Evolutionary conservation across 768 basidiomycete species (phyloP), one percentile per base, ranked within the genome.

Genomic region (Leccinum obscurum): DNA sequence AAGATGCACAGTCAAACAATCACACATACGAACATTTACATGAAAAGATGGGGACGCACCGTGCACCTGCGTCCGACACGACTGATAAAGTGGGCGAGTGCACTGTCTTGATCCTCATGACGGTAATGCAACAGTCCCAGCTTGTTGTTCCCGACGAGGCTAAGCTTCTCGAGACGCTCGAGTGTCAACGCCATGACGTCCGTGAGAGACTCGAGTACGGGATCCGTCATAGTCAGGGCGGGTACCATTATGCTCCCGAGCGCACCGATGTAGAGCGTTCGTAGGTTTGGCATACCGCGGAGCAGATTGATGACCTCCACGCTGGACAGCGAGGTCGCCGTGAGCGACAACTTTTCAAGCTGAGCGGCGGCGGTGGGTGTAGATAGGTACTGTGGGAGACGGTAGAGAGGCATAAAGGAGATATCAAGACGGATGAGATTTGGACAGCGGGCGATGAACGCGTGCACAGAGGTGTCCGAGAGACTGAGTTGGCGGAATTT

Each of bases 331-430:
- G 67, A 68, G 0, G 85, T 86, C 4, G 86, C 86, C 1, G 85
- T 86, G 26, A 90, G 70, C 3, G 81, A 82, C n/a, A 90, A 73
- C 65, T 90, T 90, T 63, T 85, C 81, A 30, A 90, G 71, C 4
- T 66, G 49, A 41, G 66, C 54, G 3, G 59, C 34, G 32, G 56
- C 7, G 3, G 30, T 24, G 20, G 28, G 24, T n/a, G 39, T 32
- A 9, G 54, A 34, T 6, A 54, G 50, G 4, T 67, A 59, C 39
- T 41, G 39, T 41, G 39, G 17, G n/a, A 75, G 75, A 48, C 78
- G 81, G 50, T 75, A 81, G 34, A 87, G 67, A 14, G 65, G 64
- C 2, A 87, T 90, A 72, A 88, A 90, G 6, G 89, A 89, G 15
- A 86, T 64, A 62, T 90, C 89, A 14, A 90, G 73, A 26, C 81